These are phyloP conservation scores for Phaseolus lunatus DNA, from an alignment of 306 rosid species.

Conservation along the genomic window DNA sequence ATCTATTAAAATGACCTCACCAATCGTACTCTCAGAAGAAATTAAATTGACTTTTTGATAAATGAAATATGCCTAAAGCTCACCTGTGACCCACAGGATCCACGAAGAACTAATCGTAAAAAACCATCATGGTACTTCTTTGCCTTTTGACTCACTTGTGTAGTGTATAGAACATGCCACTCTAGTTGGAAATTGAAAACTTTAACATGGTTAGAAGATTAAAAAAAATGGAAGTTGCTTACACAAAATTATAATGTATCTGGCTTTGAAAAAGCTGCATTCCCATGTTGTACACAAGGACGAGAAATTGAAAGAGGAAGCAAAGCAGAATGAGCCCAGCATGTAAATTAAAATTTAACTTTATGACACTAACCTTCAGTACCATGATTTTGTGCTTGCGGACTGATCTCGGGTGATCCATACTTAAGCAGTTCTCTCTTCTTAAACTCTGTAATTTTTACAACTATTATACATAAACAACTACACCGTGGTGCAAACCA, in stretches of 20 bases:
- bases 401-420: slow-evolving; percentile 64
- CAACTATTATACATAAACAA: slow-evolving; percentile 42
- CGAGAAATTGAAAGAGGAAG: slow-evolving; percentile 24
- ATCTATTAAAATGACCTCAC: slow-evolving; percentile 15
- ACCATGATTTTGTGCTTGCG: slow-evolving; percentile 53
- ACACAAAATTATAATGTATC: neutral
- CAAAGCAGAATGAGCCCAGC: slow-evolving; percentile 22
- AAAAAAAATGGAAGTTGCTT: slow-evolving; percentile 35
- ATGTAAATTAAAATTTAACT: slow-evolving; percentile 11
- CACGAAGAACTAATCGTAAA: slow-evolving; percentile 54
- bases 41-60: slow-evolving; percentile 12
- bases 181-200: slow-evolving; percentile 51
- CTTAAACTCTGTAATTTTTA: slow-evolving; percentile 74
- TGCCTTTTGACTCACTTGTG: slow-evolving; percentile 81
- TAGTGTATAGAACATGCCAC: slow-evolving; percentile 82
- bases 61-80: slow-evolving; percentile 44
- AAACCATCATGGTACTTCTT: slow-evolving; percentile 91
- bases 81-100: slow-evolving; percentile 75
- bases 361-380: slow-evolving; percentile 59
- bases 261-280: neutral
- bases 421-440: slow-evolving; percentile 76
- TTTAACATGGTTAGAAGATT: slow-evolving; percentile 37
- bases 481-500: neutral
- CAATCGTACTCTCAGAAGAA: slow-evolving; percentile 36
- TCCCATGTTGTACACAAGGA: slow-evolving; percentile 25